Base-by-base conservation (phyloP, 805 yeast genomes). In the Saccharomycopsis fibuligera region DNA sequence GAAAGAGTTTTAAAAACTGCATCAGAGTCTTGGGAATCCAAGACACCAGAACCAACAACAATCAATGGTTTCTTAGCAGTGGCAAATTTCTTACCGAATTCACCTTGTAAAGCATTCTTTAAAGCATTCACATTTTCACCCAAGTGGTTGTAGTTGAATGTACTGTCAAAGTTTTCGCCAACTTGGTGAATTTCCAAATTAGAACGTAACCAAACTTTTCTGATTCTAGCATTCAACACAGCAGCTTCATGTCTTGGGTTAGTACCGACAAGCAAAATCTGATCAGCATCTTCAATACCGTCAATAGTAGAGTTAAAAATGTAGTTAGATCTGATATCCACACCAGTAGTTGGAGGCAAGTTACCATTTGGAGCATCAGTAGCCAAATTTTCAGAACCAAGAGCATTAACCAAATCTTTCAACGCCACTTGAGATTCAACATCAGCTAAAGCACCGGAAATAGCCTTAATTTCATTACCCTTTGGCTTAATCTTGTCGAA, bases 241-340 rank as follows among this genome's bases (percentile, higher is more conserved):
- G 95, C 88, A 51, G 95, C 96, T 70, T 86, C 96, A 62, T 76
- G 88, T 62, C 96, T 77, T 51, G 95, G 95, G 71, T 86, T 86
- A 41, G 96, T 80, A 54, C 96, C 96, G 50, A 86, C 77, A 52
- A 86, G 73, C 60, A 86, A 72, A 54, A 86, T 81, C 57, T 78
- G 86, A 62, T 87, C 96, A 46, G 95, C 89, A 51, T 80, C 83
- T 64, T 85, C 93, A 55, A 86, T 75, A 40, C 93, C 93, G 47
- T 76, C 80, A 54, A 86, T 79, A 37, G 86, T 73, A 12, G 95
- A 76, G 75, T 86, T 86, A 75, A 86, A 86, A 45, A 81, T 69
- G 65, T 84, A 86, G 70, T 83, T 83, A 16, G 93, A 75, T 65
- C 95, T 80, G 59, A 86, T 62, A 61, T 86, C 91, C 45, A 78